These are phyloP conservation scores for Chlorella sorokiniana DNA, from an alignment of 139 green algal species.

Conservation along the genomic window DNA sequence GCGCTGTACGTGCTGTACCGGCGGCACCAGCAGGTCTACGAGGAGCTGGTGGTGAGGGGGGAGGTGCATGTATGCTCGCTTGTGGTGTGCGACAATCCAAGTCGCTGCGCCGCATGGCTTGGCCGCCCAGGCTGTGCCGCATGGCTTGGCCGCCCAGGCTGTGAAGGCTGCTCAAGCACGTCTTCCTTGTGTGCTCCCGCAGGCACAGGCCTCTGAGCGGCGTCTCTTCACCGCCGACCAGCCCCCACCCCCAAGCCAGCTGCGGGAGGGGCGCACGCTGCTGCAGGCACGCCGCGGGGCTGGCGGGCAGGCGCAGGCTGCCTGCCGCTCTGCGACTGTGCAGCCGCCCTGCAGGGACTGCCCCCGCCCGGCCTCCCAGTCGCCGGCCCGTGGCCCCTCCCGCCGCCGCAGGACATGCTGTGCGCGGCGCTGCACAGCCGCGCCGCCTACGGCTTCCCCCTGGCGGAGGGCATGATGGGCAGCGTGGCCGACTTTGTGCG, in stretches of 20 bases:
- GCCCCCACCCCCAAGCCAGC: slow-evolving; percentile 16
- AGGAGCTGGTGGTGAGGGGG: slow-evolving; percentile 30
- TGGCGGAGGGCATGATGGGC: slow-evolving; percentile 54
- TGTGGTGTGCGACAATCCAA: not conserved
- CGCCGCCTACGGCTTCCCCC: slow-evolving; percentile 63
- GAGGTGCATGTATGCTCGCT: not conserved
- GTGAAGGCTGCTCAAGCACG: not conserved
- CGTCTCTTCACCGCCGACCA: slow-evolving; percentile 38
- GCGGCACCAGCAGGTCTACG: slow-evolving; percentile 48
- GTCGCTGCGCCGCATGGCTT: not conserved
- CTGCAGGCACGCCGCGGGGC: not conserved
- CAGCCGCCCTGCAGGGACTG: too few species aligned
- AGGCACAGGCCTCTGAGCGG: slow-evolving; percentile 29
- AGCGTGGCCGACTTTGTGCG: slow-evolving; percentile 48
- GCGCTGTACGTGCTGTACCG: slow-evolving; percentile 41
- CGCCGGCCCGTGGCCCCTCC: not conserved
- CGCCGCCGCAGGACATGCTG: slow-evolving; percentile 47
- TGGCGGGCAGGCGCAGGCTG: too few species aligned
- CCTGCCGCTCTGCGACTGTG: too few species aligned
- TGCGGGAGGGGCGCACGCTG: slow-evolving; percentile 23
- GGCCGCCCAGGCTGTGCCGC: not conserved
- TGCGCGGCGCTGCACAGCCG: slow-evolving; percentile 55
- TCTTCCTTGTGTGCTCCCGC: not conserved
- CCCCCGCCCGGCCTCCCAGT: not conserved
- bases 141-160: not conserved